These are phyloP conservation scores for Murraya paniculata DNA, from an alignment of 345 rosid genomes.

Conservation along the genomic window DNA sequence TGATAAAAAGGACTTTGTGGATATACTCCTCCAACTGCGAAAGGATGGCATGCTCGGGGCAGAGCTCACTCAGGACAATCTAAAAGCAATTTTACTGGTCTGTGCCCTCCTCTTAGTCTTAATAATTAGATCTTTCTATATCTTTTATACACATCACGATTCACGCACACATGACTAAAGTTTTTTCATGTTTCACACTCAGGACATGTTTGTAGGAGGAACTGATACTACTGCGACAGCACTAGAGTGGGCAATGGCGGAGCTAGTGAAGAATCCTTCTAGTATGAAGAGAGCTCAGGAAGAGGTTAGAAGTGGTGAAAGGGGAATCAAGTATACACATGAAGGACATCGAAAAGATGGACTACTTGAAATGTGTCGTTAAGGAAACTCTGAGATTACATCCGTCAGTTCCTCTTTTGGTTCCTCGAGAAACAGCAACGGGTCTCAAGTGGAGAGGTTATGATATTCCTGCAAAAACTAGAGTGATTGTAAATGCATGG, in stretches of 20 bases:
- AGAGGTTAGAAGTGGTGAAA: background rate
- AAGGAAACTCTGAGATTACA: too few species aligned
- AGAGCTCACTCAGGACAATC: conserved; percentile 10
- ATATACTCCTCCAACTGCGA: conserved; percentile 21
- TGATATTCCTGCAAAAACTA: background rate
- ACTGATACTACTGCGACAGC: background rate
- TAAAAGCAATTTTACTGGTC: conserved; percentile 32
- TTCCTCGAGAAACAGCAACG: background rate
- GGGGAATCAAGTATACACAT: too few species aligned
- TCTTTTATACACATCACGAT: too few species aligned
- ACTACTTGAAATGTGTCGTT: too few species aligned
- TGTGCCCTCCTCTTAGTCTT: background rate
- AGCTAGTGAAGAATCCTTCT: background rate
- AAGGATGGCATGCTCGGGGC: conserved; percentile 14
- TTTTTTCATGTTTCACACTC: background rate
- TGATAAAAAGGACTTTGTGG: conserved; percentile 23
- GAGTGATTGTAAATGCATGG: background rate
- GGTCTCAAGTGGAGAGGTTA: background rate
- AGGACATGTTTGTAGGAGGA: background rate
- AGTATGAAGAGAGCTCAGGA: background rate
- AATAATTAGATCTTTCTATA: too few species aligned
- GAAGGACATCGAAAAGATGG: too few species aligned
- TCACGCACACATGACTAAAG: background rate
- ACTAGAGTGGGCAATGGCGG: background rate
- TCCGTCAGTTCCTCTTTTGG: background rate